phyloP scores from a whole-genome alignment of 1,139 yeast genomes.

The Saccharomycopsis crataegensis region DNA sequence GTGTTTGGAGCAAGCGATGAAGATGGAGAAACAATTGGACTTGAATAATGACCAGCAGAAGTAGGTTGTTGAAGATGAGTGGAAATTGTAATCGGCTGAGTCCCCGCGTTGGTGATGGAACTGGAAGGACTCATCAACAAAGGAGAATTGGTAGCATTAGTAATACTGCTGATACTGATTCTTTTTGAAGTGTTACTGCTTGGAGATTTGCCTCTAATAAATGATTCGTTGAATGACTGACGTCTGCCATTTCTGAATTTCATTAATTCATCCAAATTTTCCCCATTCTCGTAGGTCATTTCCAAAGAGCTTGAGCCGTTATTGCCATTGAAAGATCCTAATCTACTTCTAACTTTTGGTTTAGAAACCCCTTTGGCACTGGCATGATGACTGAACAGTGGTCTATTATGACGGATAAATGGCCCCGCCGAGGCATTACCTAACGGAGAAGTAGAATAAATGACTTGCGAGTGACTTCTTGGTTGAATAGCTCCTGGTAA shows the following conservation, averaged over 20 bases:
- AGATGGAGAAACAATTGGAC: background rate
- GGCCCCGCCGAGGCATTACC: background rate
- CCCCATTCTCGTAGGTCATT: conserved; percentile 18
- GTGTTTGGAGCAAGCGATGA: background rate
- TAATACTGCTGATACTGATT: conserved; percentile 13
- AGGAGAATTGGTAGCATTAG: conserved; percentile 8
- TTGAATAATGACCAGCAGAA: background rate
- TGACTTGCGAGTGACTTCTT: conserved; percentile 16
- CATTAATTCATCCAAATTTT: conserved; percentile 7
- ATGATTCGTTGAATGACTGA: conserved; percentile 13
- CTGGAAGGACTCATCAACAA: background rate
- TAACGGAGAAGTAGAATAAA: conserved; percentile 1
- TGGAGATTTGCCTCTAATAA: conserved; percentile 6
- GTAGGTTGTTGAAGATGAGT: background rate
- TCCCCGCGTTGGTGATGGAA: conserved; percentile 9
- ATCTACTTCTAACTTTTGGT: conserved; percentile 31
- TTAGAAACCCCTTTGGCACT: conserved; percentile 23
- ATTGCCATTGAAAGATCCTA: conserved; percentile 30
- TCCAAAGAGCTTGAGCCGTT: background rate
- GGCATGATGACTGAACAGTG: conserved; percentile 6
- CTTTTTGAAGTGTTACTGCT: conserved; percentile 2
- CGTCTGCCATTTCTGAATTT: conserved; percentile 14
- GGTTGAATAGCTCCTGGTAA: conserved; percentile 4
- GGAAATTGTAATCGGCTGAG: background rate
- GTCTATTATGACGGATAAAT: conserved; percentile 12